Base-by-base conservation (phyloP, 2,329 filamentous ascomycete genomes). In the Penicillium occitanis region DNA sequence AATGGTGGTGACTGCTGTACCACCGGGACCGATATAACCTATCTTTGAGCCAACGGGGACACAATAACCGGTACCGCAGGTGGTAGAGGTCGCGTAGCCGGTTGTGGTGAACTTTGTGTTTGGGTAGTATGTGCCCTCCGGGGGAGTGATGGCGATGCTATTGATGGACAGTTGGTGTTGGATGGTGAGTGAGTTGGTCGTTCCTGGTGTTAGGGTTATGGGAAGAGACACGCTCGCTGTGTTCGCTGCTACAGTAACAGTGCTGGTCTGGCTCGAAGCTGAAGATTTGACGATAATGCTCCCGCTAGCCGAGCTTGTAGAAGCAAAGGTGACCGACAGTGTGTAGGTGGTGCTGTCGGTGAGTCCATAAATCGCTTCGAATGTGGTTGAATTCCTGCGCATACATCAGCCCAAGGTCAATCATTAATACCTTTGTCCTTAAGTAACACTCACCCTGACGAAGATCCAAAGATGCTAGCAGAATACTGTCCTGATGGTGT, bases 31-130 rank as follows among this genome's bases (percentile, higher is more conserved):
- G 2, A 83, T 73, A 22, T 80, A 70, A 3, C 76, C 76, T 5
- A 84, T 76, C 67, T 85, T 85, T 7, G 73, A 75, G 13, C 80
- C 76, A 0, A 77, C 71, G 0, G 84, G 83, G 0, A 76, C 69
- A 65, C 82, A 86, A n/a, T 78, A 75, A 0, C 72, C 74, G 0
- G 69, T 65, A 1, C 70, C 72, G 51, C 82, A 85, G 14, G 75
- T 63, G 1, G 74, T 69, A 1, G 79, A 68, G 0, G 68, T 66
- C 0, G 82, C 77, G 0, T 71, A 72, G 0, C 82, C 81, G 0
- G 72, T 68, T 3, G 81, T 71, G 4, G 71, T 73, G 1, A 82
- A 82, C 8, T 75, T 68, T 0, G 72, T 71, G 5, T 73, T 78
- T 1, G 80, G 70, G 69, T 85, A 81, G 69, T 84, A 85, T 7